Percentiles rank a stretch among this genome's conserved stretches.
Conservation (phyloP, 768 basidiomycete species). For the Hygrophorus pudorinus region DNA sequence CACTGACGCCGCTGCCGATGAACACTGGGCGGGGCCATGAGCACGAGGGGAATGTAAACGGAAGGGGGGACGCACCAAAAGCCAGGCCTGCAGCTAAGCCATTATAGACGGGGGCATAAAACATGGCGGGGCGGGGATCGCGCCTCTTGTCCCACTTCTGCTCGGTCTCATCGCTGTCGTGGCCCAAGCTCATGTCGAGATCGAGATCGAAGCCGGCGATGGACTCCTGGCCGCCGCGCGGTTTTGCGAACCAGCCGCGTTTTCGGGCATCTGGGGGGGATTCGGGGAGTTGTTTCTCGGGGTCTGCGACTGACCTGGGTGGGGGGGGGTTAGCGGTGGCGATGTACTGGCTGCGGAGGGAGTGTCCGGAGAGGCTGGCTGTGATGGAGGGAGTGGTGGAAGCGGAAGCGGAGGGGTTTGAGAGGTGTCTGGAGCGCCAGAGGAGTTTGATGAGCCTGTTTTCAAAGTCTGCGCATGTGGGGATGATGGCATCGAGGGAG, state of each 20-base stretch:
- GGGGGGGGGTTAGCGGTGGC: constrained; percentile 18
- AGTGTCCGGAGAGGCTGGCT: constrained; percentile 16
- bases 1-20: constrained; percentile 52
- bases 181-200: background rate
- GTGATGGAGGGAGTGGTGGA: constrained; percentile 10
- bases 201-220: background rate
- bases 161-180: background rate
- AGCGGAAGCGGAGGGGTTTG: constrained; percentile 18
- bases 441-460: constrained; percentile 73
- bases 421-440: constrained; percentile 45
- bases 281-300: no score
- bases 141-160: constrained; percentile 2
- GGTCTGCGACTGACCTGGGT: constrained; percentile 16
- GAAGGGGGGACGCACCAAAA: constrained; percentile 22
- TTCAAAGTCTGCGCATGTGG: constrained; percentile 63
- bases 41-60: no score
- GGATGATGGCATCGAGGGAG: constrained; percentile 67
- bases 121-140: constrained; percentile 19
- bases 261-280: no score
- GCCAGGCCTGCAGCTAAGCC: constrained; percentile 50
- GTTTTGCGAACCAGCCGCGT: no score
- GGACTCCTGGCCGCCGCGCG: background rate
- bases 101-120: constrained; percentile 64
- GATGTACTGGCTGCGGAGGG: constrained; percentile 9
- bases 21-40: constrained; percentile 58